Evolutionary conservation across 1,284 basidiomycete genomes (phyloP).

Genomic region (Fistulinella cinereoalba): DNA sequence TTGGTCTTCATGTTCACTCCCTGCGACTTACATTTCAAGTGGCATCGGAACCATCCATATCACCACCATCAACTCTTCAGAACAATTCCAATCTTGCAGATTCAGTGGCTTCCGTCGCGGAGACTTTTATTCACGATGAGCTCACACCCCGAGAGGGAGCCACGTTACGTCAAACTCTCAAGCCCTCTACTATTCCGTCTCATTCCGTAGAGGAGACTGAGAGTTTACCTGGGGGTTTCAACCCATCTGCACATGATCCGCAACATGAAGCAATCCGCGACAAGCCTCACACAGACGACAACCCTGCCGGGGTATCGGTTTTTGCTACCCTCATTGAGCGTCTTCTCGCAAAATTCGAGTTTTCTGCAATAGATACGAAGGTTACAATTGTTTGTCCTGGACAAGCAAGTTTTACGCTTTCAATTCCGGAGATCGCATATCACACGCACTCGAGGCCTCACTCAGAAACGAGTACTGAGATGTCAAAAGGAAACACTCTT

Average conservation of each 20-base stretch:
- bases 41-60: constrained; percentile 28
- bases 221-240: constrained; percentile 63
- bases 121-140: constrained; percentile 83
- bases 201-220: constrained; percentile 36
- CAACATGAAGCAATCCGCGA: constrained; percentile 36
- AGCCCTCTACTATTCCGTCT: constrained; percentile 38
- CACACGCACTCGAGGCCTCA: constrained; percentile 32
- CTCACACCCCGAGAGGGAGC: constrained; percentile 70
- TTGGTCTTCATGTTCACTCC: constrained; percentile 65
- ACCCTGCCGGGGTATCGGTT: constrained; percentile 74
- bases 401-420: constrained; percentile 59
- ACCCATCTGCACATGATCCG: constrained; percentile 45
- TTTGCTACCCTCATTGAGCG: constrained; percentile 84
- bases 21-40: constrained; percentile 62
- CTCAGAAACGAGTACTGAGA: constrained; percentile 14
- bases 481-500: constrained; percentile 12
- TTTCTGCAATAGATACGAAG: constrained; percentile 66
- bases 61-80: constrained; percentile 15
- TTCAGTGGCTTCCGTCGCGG: constrained; percentile 78
- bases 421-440: constrained; percentile 58
- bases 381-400: constrained; percentile 65
- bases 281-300: constrained; percentile 42
- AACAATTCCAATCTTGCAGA: constrained; percentile 55
- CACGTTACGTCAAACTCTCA: constrained; percentile 68
- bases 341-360: constrained; percentile 78